phyloP scores from a whole-genome alignment of 108 stramenopile species.

The Thalassiosira profunda region DNA sequence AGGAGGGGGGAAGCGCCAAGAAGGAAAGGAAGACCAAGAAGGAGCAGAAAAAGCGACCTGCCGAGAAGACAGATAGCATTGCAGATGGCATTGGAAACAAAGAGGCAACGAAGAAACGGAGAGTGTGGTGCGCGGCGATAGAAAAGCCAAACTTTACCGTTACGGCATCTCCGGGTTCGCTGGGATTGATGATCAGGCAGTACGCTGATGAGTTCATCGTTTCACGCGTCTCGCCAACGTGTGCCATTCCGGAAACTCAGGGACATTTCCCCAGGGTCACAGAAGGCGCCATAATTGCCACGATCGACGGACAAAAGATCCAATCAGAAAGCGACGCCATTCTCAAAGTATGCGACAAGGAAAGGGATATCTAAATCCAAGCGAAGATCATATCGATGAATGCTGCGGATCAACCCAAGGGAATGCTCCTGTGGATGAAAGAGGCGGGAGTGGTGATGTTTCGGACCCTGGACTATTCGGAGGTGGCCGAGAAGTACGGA shows the following conservation, averaged over 20 bases:
- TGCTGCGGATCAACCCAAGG: constrained; percentile 10
- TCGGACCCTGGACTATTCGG: constrained; percentile 6
- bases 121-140: neutral
- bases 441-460: neutral
- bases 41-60: neutral
- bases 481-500: constrained; percentile 10
- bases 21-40: neutral
- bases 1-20: neutral
- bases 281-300: neutral
- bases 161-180: neutral
- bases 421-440: constrained; percentile 2
- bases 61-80: neutral
- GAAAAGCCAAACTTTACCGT: neutral
- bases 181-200: constrained; percentile 12
- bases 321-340: neutral
- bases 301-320: neutral
- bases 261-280: neutral
- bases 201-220: constrained; percentile 1
- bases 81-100: neutral
- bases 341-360: constrained; percentile 1
- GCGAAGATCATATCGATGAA: constrained; percentile 12
- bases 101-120: constrained; percentile 3
- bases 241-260: constrained; percentile 10
- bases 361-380: constrained; percentile 1
- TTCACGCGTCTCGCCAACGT: neutral